Conservation (phyloP, 192 early-diverging fungal species). For the Phlyctochytrium bullatum region DNA sequence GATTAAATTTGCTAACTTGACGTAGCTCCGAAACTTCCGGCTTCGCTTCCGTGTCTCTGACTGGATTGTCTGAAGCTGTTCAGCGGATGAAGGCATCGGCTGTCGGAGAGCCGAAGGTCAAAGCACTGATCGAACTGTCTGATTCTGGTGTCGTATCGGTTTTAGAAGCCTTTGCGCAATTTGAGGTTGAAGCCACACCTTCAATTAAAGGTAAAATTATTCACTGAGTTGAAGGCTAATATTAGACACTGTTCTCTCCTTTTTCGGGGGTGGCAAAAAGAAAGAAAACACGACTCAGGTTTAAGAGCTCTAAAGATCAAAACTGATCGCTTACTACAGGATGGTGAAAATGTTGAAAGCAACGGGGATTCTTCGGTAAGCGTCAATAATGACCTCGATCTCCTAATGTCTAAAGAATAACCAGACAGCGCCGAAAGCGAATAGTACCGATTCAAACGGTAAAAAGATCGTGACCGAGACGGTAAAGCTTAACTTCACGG, state of each 20-base stretch:
- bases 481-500: slow-evolving; percentile 57
- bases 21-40: background rate
- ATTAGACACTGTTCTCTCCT: background rate
- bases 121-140: slow-evolving; percentile 74
- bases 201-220: slow-evolving; percentile 19
- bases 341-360: background rate
- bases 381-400: no score
- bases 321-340: background rate
- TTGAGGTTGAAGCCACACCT: slow-evolving; percentile 52
- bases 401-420: background rate
- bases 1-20: background rate
- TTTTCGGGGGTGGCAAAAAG: background rate
- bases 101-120: slow-evolving; percentile 73
- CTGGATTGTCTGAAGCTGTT: slow-evolving; percentile 69
- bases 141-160: slow-evolving; percentile 73
- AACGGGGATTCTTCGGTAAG: slow-evolving; percentile 10
- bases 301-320: background rate
- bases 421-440: slow-evolving; percentile 1
- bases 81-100: slow-evolving; percentile 55
- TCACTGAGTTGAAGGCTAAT: background rate
- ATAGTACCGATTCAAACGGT: slow-evolving; percentile 5
- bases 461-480: slow-evolving; percentile 52
- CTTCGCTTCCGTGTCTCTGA: slow-evolving; percentile 60
- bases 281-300: background rate
- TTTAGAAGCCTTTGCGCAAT: slow-evolving; percentile 51